phyloP scores from a whole-genome alignment of 805 yeast species.

The Sugiyamaella americana region DNA sequence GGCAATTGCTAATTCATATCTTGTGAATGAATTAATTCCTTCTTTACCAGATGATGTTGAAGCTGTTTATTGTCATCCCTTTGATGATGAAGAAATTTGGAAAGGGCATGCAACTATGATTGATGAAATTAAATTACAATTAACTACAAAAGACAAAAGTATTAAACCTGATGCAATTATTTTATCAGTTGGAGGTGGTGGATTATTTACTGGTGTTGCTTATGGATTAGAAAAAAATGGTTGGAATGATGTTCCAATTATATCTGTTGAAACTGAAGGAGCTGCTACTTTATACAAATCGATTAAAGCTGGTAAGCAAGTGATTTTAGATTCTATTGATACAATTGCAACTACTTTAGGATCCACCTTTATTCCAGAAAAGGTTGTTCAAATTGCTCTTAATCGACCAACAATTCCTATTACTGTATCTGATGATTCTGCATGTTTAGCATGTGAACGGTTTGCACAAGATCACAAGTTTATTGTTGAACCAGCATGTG shows the following conservation, averaged over 20 bases:
- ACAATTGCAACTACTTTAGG: conserved; percentile 58
- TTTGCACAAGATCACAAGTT: conserved; percentile 43
- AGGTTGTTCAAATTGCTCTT: conserved; percentile 39
- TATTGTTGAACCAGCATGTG: conserved; percentile 64
- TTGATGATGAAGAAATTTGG: conserved; percentile 84
- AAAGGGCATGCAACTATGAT: conserved; percentile 96
- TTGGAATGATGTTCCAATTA: conserved; percentile 33
- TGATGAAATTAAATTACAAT: conserved; percentile 75
- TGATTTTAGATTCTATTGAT: conserved; percentile 36
- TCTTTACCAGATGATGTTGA: conserved; percentile 46
- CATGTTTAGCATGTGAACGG: conserved; percentile 43
- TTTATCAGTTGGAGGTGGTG: conserved; percentile 93
- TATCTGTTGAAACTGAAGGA: conserved; percentile 56
- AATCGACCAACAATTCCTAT: conserved; percentile 37
- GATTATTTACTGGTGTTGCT: conserved; percentile 77
- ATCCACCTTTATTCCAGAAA: conserved; percentile 45
- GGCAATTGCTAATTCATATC: conserved; percentile 75
- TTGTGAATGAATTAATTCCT: conserved; percentile 61
- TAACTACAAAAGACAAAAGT: conserved; percentile 24
- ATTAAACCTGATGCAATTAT: conserved; percentile 67
- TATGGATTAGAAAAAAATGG: conserved; percentile 61
- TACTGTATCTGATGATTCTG: conserved; percentile 47
- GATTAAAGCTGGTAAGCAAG: conserved; percentile 37
- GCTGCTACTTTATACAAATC: conserved; percentile 52
- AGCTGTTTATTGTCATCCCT: conserved; percentile 82